These are phyloP conservation scores for Cryptomeria japonica DNA, from an alignment of 75 land plant genomes.

Conservation along the genomic window DNA sequence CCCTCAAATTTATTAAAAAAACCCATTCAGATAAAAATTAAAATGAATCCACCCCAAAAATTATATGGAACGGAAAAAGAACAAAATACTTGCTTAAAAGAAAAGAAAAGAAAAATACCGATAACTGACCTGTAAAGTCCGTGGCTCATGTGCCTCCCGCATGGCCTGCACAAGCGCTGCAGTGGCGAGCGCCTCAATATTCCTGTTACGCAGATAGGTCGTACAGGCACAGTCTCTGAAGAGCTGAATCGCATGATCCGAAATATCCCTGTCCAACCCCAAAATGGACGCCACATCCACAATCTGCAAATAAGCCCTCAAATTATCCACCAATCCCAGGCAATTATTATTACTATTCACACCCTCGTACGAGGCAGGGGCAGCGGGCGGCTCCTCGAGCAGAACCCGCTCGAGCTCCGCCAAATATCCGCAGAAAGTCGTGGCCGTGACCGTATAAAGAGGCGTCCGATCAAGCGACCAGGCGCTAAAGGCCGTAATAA, in stretches of 20 bases:
- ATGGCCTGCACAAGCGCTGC: constrained; percentile 90
- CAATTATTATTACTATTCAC: constrained; percentile 7
- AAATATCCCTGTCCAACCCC: constrained; percentile 68
- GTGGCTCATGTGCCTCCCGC: constrained; percentile 83
- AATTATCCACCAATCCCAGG: constrained; percentile 55
- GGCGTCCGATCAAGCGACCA: constrained; percentile 75
- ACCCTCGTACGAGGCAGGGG: neutral
- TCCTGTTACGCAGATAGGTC: constrained; percentile 78
- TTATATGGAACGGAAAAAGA: neutral
- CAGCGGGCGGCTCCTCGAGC: constrained; percentile 33
- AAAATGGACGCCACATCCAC: constrained; percentile 77
- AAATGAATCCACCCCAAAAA: neutral
- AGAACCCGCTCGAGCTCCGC: constrained; percentile 78
- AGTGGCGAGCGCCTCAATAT: constrained; percentile 87
- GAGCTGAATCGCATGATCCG: constrained; percentile 80
- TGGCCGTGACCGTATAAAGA: constrained; percentile 49
- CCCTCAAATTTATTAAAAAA: neutral
- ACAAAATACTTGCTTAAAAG: neutral
- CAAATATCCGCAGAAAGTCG: constrained; percentile 72
- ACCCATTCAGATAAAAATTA: neutral
- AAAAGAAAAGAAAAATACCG: too few species aligned
- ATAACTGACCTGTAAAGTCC: constrained; percentile 77
- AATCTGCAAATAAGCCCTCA: constrained; percentile 88
- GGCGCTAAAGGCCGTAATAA: constrained; percentile 87
- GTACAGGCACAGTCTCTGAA: constrained; percentile 80